Base-by-base conservation (phyloP, 345 rosid species). In the Gossypium turneri region DNA sequence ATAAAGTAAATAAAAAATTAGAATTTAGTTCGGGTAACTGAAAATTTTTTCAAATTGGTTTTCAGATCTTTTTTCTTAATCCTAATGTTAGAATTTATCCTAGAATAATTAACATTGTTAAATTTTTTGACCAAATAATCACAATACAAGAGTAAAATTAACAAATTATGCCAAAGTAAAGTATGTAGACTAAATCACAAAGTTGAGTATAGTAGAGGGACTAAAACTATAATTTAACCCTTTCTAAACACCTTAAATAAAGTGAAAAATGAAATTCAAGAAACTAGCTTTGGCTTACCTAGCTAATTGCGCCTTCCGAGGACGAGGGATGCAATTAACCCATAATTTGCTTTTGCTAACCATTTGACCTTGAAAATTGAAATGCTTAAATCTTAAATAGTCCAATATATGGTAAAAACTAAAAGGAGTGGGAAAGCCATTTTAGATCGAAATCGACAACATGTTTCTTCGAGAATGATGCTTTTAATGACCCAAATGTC, bases 351-450 rank as follows among this genome's bases (percentile, higher is more conserved):
- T 66, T 63, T 67, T 75, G 55, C 73, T 53, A 29, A 12, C 78
- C 72, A 53, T 77, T 78, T 60, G 34, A 68, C 79, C 76, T 83
- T 52, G 84, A 61, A 80, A 80, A 51, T 83, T 58, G 84, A 61
- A 80, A 80, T 63, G n/a, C 74, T 75, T 41, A 41, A 1, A 50
- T 2, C 43, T 16, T 3, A 59, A 25, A 16, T 76, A 80, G 73
- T 78, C 6, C 44, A 75, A 69, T 69, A 34, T 34, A 34, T 34
- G 15, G 25, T n/a, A 52, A 29, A 70, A 70, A 29, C 17, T 70
- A 52, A 70, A 70, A 52, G 52, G 41, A 34, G 27, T 29, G 25
- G 59, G 47, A 29, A 70, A 70, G 27, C 48, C 73, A 17, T 68
- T 68, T 52, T 10, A 70, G 60, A 52, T 51, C 45, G 41, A 70